Base-by-base conservation (phyloP, 2,329 filamentous ascomycete species). In the Davidsoniella australis region DNA sequence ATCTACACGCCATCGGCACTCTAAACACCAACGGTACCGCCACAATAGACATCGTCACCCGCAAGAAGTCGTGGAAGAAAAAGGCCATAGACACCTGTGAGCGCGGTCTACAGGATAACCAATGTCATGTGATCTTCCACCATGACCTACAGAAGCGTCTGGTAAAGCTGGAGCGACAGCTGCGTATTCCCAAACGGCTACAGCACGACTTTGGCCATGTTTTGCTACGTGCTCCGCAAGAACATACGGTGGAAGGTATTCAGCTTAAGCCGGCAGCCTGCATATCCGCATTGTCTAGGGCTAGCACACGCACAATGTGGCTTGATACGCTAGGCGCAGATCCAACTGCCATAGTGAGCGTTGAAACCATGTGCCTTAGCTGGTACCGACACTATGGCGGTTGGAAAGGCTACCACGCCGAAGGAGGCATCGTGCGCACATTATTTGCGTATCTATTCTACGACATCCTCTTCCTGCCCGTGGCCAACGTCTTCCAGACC, bases 401-500 rank as follows among this genome's bases (percentile, higher is more conserved):
- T 8, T 96, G 86, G 81, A 94, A 94, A 62, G 91, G 91, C 9
- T 95, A 89, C 59, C 91, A 98, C 63, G 78, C 82, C 16, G 91
- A 98, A 68, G 86, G 87, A 33, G 85, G 88, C 2, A 88, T 96
- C 57, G 68, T 96, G 5, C 79, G 87, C n/a, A 98, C 91, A 0
- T 69, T 98, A 23, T 88, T 88, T 63, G 82, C 80, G 12, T 89
- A 91, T 59, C 75, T 98, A 16, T 94, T 96, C 68, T 91, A 81
- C 67, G 89, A 98, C 63, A 76, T 96, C 20, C 68, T 98, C 5
- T 96, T 96, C 64, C 71, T 86, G 23, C 94, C 94, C 63, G 76
- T 96, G 4, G 89, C 91, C 23, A 94, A 96, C 57, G 89, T 98
- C 49, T 98, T 98, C 63, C 89, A 96, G 62, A 98, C 91, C 5